Evolutionary conservation across 78 protist genomes (phyloP).

Genomic region (Dictyostelium discoideum): dicty_2.7 NC_007091.3:1492001-1492500

Average conservation of each 20-base stretch:
- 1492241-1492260: background rate
- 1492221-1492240: background rate
- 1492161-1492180: conserved; percentile 31
- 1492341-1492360: background rate
- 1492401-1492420: conserved; percentile 2
- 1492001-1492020: background rate
- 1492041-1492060: conserved; percentile 56
- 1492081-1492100: conserved; percentile 37
- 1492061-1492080: conserved; percentile 35
- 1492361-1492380: conserved; percentile 8
- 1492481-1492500: conserved; percentile 15
- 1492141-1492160: background rate
- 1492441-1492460: background rate
- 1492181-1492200: conserved; percentile 22
- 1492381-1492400: background rate
- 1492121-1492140: background rate
- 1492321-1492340: background rate
- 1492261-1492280: background rate
- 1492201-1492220: background rate
- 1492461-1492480: background rate
- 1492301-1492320: conserved; percentile 8
- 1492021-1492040: conserved; percentile 33
- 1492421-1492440: background rate
- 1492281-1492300: background rate
- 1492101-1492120: background rate